These are phyloP conservation scores for Fusarium pseudocircinatum DNA, from an alignment of 2,329 filamentous ascomycete genomes.

Conservation along the genomic window DNA sequence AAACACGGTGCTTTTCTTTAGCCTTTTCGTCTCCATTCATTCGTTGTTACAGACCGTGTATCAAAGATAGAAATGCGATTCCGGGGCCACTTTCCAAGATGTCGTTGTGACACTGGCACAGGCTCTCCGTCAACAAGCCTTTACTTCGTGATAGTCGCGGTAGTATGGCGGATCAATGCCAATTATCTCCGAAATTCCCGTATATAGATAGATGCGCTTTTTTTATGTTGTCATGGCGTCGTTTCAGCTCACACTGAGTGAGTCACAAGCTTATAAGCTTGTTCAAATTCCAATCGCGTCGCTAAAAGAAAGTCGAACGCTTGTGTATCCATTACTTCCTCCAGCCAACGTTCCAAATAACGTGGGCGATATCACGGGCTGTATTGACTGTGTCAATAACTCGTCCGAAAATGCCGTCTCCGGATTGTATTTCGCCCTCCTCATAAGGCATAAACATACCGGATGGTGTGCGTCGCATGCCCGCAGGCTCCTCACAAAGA, in stretches of 20 bases:
- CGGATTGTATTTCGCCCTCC: conserved; percentile 71
- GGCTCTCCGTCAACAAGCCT: conserved; percentile 3
- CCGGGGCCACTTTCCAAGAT: conserved; percentile 29
- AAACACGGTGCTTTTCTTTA: conserved; percentile 40
- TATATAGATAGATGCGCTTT: conserved; percentile 32
- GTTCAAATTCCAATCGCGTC: conserved; percentile 27
- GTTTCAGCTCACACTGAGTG: conserved; percentile 29
- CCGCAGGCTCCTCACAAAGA: conserved; percentile 62
- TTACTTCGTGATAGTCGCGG: conserved; percentile 3
- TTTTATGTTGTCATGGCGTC: conserved; percentile 31
- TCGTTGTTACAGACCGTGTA: conserved; percentile 26
- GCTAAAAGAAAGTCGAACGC: conserved; percentile 22
- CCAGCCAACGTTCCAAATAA: conserved; percentile 78
- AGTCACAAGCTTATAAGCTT: conserved; percentile 32
- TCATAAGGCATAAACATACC: conserved; percentile 94
- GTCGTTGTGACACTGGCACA: background rate
- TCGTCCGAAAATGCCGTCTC: conserved; percentile 76
- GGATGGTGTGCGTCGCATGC: conserved; percentile 81
- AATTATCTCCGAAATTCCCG: conserved; percentile 21
- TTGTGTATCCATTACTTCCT: conserved; percentile 55
- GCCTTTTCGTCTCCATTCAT: conserved; percentile 23
- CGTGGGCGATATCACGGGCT: conserved; percentile 74
- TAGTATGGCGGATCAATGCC: conserved; percentile 14
- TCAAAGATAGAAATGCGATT: conserved; percentile 19
- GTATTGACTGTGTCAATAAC: conserved; percentile 84